Evolutionary conservation across 2,329 filamentous ascomycete species (phyloP).

Genomic region (Grosmannia clavigera): DNA sequence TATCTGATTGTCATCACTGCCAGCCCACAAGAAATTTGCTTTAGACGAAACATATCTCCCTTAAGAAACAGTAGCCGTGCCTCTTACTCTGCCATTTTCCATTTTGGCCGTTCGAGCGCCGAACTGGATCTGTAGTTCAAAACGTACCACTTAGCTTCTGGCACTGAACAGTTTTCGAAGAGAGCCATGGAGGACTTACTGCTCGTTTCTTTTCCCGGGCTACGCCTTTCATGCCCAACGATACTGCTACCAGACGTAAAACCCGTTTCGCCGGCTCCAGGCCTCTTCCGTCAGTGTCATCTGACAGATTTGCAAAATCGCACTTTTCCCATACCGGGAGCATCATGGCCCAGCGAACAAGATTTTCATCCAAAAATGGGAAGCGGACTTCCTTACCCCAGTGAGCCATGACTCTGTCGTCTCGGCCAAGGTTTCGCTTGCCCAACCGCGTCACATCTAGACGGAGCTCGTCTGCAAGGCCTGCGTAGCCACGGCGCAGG

Average conservation of each 20-base stretch:
- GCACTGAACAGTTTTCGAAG: background rate
- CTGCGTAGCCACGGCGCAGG: constrained; percentile 51
- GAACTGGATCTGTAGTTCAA: constrained; percentile 55
- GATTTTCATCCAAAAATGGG: constrained; percentile 76
- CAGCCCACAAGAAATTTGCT: constrained; percentile 13
- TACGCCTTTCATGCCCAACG: constrained; percentile 57
- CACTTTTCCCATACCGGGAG: constrained; percentile 75
- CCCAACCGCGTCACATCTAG: constrained; percentile 78
- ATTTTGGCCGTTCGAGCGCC: constrained; percentile 75
- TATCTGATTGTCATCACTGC: constrained; percentile 66
- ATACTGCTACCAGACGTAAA: constrained; percentile 62
- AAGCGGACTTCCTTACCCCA: constrained; percentile 85
- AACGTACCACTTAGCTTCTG: background rate
- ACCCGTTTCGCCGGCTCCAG: constrained; percentile 74
- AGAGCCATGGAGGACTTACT: constrained; percentile 31
- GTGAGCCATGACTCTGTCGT: constrained; percentile 81
- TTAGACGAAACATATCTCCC: background rate
- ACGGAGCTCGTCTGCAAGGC: constrained; percentile 68
- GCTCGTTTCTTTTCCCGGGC: constrained; percentile 88
- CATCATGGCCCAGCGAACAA: constrained; percentile 70
- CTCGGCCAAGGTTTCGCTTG: constrained; percentile 86
- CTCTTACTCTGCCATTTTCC: constrained; percentile 56
- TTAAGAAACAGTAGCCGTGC: constrained; percentile 48
- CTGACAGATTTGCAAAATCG: constrained; percentile 52
- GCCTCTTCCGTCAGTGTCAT: constrained; percentile 17